Evolutionary conservation across 1,139 yeast species (phyloP), one percentile per base, ranked within the genome.

Genomic region (Taphrina wiesneri): DNA sequence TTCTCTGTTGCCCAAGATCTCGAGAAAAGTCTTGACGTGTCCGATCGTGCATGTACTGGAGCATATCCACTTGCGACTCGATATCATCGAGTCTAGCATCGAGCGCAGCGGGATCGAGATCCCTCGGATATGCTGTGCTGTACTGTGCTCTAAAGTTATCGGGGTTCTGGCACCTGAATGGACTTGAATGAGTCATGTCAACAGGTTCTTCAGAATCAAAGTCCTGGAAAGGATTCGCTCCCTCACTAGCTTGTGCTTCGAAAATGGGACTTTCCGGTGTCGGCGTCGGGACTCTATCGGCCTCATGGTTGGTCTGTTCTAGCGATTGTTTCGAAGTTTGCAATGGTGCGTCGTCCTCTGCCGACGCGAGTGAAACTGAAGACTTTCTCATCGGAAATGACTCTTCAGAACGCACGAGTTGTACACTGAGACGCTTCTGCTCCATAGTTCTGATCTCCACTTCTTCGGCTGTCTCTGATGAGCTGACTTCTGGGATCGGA

Each of bases 51-150:
- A 45, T 45, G 28, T 45, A 45, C 28, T 45, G 19, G 6, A 45
- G 49, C 49, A 45, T 45, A n/a, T 45, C 49, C 28, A 45, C 49
- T 21, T 45, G 49, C 28, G 49, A 19, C n/a, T 45, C 49, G 49
- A 45, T 19, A 13, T 45, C 49, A n/a, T 45, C 49, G 28, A 45
- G 28, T 21, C 49, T 6, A 3, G 28, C 25, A 21, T 45, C 17
- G 28, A 45, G 1, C n/a, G 11, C 21, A 7, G 13, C 7, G 28
- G 28, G 4, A 21, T 19, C n/a, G 7, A 7, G n/a, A 19, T 5
- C 28, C 28, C n/a, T n/a, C 25, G 25, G 28, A n/a, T 45, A 45
- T 11, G 49, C 49, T 21, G 25, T 13, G 2, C 26, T 45, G 43
- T 13, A 13, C 43, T 13, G 15, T 39, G 43, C 43, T n/a, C 43